A percentile compares a stretch with the other conserved stretches of the same genome.
These are phyloP conservation scores for Aspergillus spinulosporus DNA, from an alignment of 2,329 filamentous ascomycete genomes.

Conservation along the genomic window DNA sequence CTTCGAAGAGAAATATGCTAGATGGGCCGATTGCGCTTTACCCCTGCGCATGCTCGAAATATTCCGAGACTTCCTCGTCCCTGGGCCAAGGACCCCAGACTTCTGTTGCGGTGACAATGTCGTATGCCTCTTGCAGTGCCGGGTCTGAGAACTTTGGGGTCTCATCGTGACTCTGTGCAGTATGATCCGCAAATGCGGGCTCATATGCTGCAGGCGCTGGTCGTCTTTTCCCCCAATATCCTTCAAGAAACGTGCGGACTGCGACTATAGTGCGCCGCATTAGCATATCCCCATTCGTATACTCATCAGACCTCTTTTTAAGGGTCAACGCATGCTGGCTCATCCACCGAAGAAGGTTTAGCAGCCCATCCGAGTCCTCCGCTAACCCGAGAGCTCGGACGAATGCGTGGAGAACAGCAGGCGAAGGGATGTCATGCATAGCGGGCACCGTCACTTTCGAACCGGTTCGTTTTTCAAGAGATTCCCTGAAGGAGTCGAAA, in stretches of 20 bases:
- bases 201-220: background rate
- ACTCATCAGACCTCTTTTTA: constrained; percentile 37
- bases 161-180: constrained; percentile 4
- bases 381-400: constrained; percentile 44
- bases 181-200: background rate
- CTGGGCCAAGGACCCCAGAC: constrained; percentile 45
- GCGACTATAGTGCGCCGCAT: constrained; percentile 45
- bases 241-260: constrained; percentile 43
- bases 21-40: background rate
- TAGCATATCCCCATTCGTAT: constrained; percentile 38
- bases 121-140: constrained; percentile 37
- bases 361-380: constrained; percentile 41
- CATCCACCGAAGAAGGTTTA: constrained; percentile 47
- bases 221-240: constrained; percentile 26
- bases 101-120: constrained; percentile 37
- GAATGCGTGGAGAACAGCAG: constrained; percentile 44
- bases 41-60: constrained; percentile 23
- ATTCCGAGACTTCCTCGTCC: constrained; percentile 42
- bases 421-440: constrained; percentile 39
- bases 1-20: constrained; percentile 20
- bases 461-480: constrained; percentile 12
- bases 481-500: constrained; percentile 23
- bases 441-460: constrained; percentile 29
- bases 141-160: constrained; percentile 29
- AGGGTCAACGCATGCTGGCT: constrained; percentile 34